phyloP scores from a whole-genome alignment of 2,329 filamentous ascomycete species.

The Exophiala lecanii-corni region DNA sequence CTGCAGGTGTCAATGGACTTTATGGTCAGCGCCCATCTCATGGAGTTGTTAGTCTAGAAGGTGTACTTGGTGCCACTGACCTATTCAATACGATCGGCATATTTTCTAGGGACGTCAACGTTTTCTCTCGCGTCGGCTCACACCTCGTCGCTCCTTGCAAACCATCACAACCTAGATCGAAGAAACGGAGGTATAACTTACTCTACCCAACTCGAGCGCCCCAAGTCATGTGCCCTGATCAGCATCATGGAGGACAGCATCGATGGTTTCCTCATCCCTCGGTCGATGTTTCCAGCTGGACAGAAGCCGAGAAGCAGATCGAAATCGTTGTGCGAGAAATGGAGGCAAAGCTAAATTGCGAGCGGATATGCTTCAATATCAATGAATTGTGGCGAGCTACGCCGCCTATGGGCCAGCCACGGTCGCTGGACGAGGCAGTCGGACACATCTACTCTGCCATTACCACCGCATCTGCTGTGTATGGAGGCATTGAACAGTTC shows the following conservation, averaged over 20 bases:
- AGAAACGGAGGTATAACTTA: slow-evolving; percentile 20
- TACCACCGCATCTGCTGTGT: slow-evolving; percentile 42
- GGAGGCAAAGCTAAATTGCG: slow-evolving; percentile 27
- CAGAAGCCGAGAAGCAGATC: slow-evolving; percentile 27
- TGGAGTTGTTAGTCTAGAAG: slow-evolving; percentile 43
- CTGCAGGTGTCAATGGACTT: slow-evolving; percentile 40
- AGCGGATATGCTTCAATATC: slow-evolving; percentile 29
- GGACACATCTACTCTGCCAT: slow-evolving; percentile 17
- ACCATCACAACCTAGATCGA: background rate
- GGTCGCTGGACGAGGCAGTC: slow-evolving; percentile 19
- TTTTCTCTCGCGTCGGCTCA: slow-evolving; percentile 21
- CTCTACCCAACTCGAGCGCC: slow-evolving; percentile 27
- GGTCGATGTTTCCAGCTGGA: slow-evolving; percentile 14
- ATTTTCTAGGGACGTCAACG: slow-evolving; percentile 28
- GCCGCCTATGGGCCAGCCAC: slow-evolving; percentile 14
- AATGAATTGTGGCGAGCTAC: slow-evolving; percentile 30
- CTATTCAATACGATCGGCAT: slow-evolving; percentile 31
- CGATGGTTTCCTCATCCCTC: slow-evolving; percentile 28
- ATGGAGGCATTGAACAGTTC: slow-evolving; percentile 42
- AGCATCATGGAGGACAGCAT: slow-evolving; percentile 14
- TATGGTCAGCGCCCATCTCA: slow-evolving; percentile 46
- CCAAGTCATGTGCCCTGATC: slow-evolving; percentile 17
- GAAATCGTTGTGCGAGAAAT: slow-evolving; percentile 26
- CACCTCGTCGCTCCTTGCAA: slow-evolving; percentile 11
- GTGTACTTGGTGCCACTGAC: slow-evolving; percentile 41